These are phyloP conservation scores for Beauveria sp. DNA, from an alignment of 2,329 filamentous ascomycete species.

Conservation along the genomic window DNA sequence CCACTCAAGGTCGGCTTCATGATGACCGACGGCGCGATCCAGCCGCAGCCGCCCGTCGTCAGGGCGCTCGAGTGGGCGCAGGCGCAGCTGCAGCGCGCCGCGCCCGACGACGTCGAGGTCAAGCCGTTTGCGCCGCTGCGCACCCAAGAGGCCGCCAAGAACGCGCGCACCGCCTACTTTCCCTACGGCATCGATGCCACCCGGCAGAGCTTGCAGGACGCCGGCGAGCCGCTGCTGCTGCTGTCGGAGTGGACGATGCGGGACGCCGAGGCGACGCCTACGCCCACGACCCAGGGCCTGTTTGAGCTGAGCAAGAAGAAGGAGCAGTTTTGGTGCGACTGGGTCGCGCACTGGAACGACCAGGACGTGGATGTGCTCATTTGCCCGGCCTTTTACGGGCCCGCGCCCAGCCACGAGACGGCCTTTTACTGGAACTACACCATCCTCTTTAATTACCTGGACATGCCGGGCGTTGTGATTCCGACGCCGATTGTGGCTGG, in stretches of 20 bases:
- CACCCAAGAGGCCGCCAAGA: conserved; percentile 20
- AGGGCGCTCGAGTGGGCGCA: conserved; percentile 29
- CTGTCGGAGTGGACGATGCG: conserved; percentile 34
- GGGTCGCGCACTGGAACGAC: conserved; percentile 26
- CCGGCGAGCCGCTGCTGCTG: conserved; percentile 36
- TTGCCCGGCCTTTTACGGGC: conserved; percentile 28
- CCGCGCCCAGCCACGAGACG: conserved; percentile 29
- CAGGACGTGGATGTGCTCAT: conserved; percentile 31
- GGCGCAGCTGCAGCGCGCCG: conserved; percentile 15
- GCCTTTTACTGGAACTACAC: conserved; percentile 30
- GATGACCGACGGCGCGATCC: conserved; percentile 28
- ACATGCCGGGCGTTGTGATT: conserved; percentile 28
- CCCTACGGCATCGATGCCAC: conserved; percentile 32
- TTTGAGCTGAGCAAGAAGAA: conserved; percentile 20
- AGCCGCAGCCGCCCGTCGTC: conserved; percentile 30
- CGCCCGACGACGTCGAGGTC: conserved; percentile 19
- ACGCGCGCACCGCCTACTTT: conserved; percentile 36
- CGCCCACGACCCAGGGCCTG: conserved; percentile 17
- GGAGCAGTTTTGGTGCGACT: conserved; percentile 25
- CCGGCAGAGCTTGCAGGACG: conserved; percentile 24
- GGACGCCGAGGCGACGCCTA: conserved; percentile 21
- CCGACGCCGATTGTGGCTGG: conserved; percentile 27
- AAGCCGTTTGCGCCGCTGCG: conserved; percentile 28
- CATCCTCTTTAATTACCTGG: conserved; percentile 29
- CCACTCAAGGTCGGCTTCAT: conserved; percentile 36